These are phyloP conservation scores for Penicillium cosmopolitanum DNA, from an alignment of 495 filamentous ascomycete genomes.

Conservation along the genomic window DNA sequence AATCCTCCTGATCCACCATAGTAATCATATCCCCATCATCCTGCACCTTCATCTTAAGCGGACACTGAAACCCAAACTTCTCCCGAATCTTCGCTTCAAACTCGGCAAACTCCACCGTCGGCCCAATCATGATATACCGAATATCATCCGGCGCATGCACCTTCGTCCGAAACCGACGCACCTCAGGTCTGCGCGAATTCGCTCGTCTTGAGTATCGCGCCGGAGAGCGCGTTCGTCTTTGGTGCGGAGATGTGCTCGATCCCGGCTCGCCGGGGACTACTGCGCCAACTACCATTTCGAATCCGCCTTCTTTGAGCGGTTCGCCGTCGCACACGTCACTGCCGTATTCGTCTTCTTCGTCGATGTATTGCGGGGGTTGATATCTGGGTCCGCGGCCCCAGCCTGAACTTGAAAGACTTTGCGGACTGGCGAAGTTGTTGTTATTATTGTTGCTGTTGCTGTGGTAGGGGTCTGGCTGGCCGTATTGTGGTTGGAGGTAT, in stretches of 20 bases:
- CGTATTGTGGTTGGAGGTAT: conserved; percentile 1
- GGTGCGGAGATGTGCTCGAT: conserved; percentile 14
- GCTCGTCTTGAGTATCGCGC: conserved; percentile 33
- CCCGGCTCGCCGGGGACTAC: not conserved
- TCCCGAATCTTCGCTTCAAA: conserved; percentile 76
- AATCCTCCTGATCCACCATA: conserved; percentile 93
- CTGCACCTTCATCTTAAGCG: conserved; percentile 82
- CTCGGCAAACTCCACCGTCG: conserved; percentile 71
- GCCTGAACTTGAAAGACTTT: conserved; percentile 20
- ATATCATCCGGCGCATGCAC: conserved; percentile 85
- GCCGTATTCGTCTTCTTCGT: conserved; percentile 71
- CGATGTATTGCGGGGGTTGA: conserved; percentile 64
- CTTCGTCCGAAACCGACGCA: conserved; percentile 79
- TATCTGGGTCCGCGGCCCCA: conserved; percentile 43
- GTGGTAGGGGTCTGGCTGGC: not conserved
- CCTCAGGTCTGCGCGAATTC: conserved; percentile 41
- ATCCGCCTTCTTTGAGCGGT: conserved; percentile 67
- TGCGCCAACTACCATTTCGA: conserved; percentile 71
- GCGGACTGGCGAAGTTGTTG: conserved; percentile 59
- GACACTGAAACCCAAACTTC: conserved; percentile 75
- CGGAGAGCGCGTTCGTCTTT: conserved; percentile 35
- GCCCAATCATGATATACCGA: conserved; percentile 87
- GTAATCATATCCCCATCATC: conserved; percentile 95
- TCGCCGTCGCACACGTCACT: conserved; percentile 69
- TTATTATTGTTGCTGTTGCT: not conserved